phyloP scores from a whole-genome alignment of 805 yeast species.

The Suhomyces pyralidae region DNA sequence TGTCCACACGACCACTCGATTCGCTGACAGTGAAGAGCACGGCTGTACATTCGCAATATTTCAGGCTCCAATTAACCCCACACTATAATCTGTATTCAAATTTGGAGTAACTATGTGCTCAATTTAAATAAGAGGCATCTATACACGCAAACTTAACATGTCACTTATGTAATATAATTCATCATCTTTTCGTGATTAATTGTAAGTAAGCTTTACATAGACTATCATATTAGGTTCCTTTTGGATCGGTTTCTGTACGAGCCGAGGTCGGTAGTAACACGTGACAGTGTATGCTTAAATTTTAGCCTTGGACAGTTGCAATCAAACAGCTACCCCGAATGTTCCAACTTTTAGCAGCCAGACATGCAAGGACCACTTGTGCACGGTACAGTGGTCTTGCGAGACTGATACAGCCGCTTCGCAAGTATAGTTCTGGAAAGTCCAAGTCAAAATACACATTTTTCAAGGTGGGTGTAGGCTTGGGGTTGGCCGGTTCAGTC shows the following conservation, averaged over 20 bases:
- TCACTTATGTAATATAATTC: too few species aligned
- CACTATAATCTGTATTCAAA: background rate
- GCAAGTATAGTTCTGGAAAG: background rate
- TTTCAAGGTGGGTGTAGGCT: slow-evolving; percentile 24
- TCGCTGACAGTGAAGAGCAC: background rate
- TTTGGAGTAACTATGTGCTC: too few species aligned
- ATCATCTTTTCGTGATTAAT: too few species aligned
- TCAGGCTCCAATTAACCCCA: background rate
- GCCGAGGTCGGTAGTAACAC: background rate
- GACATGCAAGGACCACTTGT: background rate
- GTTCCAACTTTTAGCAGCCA: background rate
- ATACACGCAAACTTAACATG: too few species aligned
- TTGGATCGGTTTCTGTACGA: background rate
- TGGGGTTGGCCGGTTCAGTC: slow-evolving; percentile 26
- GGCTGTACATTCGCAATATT: background rate
- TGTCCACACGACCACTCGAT: background rate
- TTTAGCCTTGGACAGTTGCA: background rate
- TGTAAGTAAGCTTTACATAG: too few species aligned
- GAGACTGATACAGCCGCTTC: background rate
- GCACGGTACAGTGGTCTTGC: background rate
- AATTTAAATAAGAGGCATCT: too few species aligned
- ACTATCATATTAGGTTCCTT: too few species aligned
- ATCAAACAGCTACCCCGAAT: background rate
- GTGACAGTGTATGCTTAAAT: background rate
- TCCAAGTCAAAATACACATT: slow-evolving; percentile 3